Evolutionary conservation across 139 green algal species (phyloP), one percentile per base, ranked within the genome.

Genomic region (Astrephomene gubernaculifera): DNA sequence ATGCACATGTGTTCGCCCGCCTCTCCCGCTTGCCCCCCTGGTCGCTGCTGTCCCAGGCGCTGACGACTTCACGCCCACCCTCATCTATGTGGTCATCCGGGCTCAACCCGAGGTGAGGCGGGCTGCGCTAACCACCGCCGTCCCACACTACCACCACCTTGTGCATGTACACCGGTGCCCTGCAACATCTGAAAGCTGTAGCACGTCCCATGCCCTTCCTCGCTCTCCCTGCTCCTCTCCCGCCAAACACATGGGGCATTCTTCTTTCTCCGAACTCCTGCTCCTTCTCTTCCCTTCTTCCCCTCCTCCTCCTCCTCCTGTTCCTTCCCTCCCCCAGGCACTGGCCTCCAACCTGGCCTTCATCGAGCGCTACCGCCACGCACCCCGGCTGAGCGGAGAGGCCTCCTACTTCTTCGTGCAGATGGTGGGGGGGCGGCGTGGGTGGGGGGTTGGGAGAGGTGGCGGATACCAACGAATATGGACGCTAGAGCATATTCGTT

Each of bases 51-150:
- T 38, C 53, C 3, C 57, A 92, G 97, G 96, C 38, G 97, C 96
- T 29, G 97, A 99, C 87, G 96, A 97, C 84, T 99, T 99, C 85
- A 94, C 98, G 17, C 97, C 97, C 0, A 89, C 97, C 63, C 94
- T 99, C 25, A 96, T 99, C 68, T 97, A 97, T 81, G 91, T 97
- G 2, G 88, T 96, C 44, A 95, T 99, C 44, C 85, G 87, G 60
- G 93, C 94, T 2, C 91, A 93, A 29, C 95, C 96, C 2, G 92
- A 93, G 1, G 76, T 83, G 31, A 6, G 76, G 22, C n/a, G n/a
- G n/a, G n/a, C n/a, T n/a, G n/a, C n/a, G n/a, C n/a, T n/a, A n/a
- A n/a, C n/a, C n/a, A n/a, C n/a, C n/a, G n/a, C n/a, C n/a, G n/a
- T n/a, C n/a, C n/a, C n/a, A n/a, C n/a, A n/a, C n/a, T n/a, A n/a